phyloP scores from a whole-genome alignment of 1,139 yeast genomes.

The Hansenula sp. region DNA sequence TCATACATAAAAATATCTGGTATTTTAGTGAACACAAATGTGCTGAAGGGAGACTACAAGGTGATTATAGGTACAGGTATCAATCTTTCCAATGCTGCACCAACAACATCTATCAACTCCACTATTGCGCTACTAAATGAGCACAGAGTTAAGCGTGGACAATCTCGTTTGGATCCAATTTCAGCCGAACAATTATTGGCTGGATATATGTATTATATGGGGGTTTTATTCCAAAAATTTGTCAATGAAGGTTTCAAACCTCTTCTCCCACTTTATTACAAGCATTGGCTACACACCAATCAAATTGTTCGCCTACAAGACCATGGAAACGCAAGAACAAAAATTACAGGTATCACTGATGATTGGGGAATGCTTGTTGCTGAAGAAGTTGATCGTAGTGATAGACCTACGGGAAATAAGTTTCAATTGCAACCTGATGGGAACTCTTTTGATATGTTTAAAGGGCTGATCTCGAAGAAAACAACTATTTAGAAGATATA shows the following conservation, averaged over 20 bases:
- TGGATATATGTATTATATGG: constrained; percentile 59
- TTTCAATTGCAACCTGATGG: constrained; percentile 94
- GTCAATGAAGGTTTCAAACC: constrained; percentile 60
- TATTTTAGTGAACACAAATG: constrained; percentile 75
- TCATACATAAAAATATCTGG: constrained; percentile 81
- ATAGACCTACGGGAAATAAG: constrained; percentile 43
- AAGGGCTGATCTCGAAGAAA: constrained; percentile 79
- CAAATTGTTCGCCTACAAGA: constrained; percentile 53
- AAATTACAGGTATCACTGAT: constrained; percentile 72
- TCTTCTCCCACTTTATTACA: constrained; percentile 70
- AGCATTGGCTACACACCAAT: constrained; percentile 78
- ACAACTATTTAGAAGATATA: constrained; percentile 3
- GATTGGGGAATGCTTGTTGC: constrained; percentile 84
- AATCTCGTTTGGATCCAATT: constrained; percentile 42
- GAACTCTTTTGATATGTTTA: constrained; percentile 92
- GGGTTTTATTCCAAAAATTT: constrained; percentile 56
- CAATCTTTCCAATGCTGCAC: constrained; percentile 81
- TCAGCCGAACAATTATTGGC: constrained; percentile 68
- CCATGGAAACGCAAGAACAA: constrained; percentile 51
- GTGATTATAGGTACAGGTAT: constrained; percentile 83
- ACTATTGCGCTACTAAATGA: constrained; percentile 59
- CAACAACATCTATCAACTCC: constrained; percentile 81
- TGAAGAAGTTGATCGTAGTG: constrained; percentile 48
- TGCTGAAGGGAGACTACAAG: constrained; percentile 49
- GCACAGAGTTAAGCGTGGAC: constrained; percentile 37